Evolutionary conservation across 306 rosid species (phyloP), one percentile per base, ranked within the genome.

Genomic region (Ochetophila trinervis): DNA sequence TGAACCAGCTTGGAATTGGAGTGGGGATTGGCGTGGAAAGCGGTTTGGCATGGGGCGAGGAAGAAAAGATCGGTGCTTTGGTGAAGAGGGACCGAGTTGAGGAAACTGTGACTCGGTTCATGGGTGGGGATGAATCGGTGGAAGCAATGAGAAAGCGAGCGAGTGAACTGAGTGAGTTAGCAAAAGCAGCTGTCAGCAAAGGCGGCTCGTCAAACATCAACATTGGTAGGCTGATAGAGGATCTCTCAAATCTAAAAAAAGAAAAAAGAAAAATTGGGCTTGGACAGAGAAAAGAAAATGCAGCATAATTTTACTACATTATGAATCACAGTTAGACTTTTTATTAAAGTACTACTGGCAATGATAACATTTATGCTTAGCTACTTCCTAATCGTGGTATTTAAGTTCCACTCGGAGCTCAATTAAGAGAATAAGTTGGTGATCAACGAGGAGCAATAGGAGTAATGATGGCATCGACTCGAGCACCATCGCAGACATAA

Each of bases 401-500:
- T 27, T 27, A 27, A 27, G 32, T 27, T 27, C 32, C 32, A 27
- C 32, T 27, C 4, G 3, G 3, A 27, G 4, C 32, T 27, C 32
- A 27, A 27, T 27, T 27, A 27, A 4, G 32, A 2, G 4, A 27
- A 1, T 27, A 27, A 27, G 32, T 27, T 27, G 32, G 32, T 27
- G 32, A 27, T 74, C 54, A 77, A 36, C 61, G 78, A 58, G 71
- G 30, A 12, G 59, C 36, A 71, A 68, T 8, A 7, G 1, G 4
- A 35, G 32, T 27, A 4, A 82, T 20, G 5, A 10, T 48, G 13
- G 72, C 62, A 1, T 61, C 8, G 72, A 82, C 57, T 42, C 60
- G 80, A 7, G 59, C 68, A 55, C 3, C 65, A 9, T 78, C 74
- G 0, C 51, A 74, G 23, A 82, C 23, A 54, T 82, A 82, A 20